Conservation (phyloP, 2,329 filamentous ascomycete genomes). For the Xylaria sp. region DNA sequence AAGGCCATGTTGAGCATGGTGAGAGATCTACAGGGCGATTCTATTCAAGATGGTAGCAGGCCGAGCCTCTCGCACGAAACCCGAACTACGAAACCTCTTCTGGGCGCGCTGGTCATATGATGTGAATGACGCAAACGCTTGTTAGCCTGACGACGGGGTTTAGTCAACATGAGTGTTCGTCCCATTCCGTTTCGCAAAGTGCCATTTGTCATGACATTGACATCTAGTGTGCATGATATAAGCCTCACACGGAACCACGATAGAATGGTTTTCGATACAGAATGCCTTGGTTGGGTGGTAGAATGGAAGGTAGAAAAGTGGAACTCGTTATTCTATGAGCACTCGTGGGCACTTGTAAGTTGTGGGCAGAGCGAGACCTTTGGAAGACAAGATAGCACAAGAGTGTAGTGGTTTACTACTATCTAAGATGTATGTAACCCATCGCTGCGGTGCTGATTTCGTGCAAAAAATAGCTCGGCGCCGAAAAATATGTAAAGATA, state of each 20-base stretch:
- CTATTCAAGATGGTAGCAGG: background rate
- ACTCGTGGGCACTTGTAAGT: conserved; percentile 4
- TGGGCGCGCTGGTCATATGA: background rate
- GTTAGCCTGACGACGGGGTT: background rate
- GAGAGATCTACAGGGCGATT: background rate
- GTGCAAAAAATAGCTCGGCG: conserved; percentile 53
- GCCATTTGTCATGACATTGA: conserved; percentile 3
- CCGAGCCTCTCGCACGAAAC: background rate
- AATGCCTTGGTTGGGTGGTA: conserved; percentile 12
- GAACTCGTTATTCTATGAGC: conserved; percentile 17
- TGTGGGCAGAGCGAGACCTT: background rate
- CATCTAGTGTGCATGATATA: conserved; percentile 9
- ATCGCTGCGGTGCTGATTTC: background rate
- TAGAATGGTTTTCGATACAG: conserved; percentile 11
- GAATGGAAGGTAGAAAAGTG: conserved; percentile 19
- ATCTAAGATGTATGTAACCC: background rate
- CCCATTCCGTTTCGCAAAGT: conserved; percentile 6
- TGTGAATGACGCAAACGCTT: background rate
- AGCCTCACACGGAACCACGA: conserved; percentile 16
- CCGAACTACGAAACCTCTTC: background rate
- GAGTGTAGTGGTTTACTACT: background rate
- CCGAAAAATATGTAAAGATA: conserved; percentile 8
- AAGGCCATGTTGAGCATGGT: background rate
- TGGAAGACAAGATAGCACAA: background rate
- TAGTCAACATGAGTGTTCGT: conserved; percentile 3